These are phyloP conservation scores for Luffa aegyptiaca DNA, from an alignment of 306 rosid genomes.

Conservation along the genomic window DNA sequence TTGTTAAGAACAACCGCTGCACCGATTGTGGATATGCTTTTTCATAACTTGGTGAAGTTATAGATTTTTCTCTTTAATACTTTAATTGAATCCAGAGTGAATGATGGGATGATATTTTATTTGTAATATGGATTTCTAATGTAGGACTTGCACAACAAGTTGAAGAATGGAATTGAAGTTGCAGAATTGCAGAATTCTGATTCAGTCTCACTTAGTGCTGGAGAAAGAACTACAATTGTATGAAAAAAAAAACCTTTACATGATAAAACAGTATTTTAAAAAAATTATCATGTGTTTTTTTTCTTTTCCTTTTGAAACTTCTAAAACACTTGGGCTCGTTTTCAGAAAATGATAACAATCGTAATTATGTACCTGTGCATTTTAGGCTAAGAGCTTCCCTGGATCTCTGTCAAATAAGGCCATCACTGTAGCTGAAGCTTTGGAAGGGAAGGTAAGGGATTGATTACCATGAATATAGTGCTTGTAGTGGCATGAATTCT, in stretches of 20 bases:
- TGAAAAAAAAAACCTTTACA: slow-evolving; percentile 16
- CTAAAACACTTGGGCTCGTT: neutral
- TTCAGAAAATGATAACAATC: neutral
- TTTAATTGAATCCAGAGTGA: slow-evolving; percentile 11
- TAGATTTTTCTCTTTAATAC: neutral
- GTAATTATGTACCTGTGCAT: slow-evolving; percentile 5
- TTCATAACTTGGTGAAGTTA: slow-evolving; percentile 51
- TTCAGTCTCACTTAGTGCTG: slow-evolving; percentile 39
- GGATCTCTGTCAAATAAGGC: slow-evolving; percentile 65
- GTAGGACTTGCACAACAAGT: slow-evolving; percentile 76
- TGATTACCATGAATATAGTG: neutral
- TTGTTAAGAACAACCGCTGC: slow-evolving; percentile 78
- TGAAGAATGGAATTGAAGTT: slow-evolving; percentile 74
- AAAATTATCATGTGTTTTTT: neutral
- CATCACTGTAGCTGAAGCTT: slow-evolving; percentile 62
- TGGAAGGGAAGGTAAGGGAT: slow-evolving; percentile 88
- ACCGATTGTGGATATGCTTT: slow-evolving; percentile 59
- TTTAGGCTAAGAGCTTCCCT: slow-evolving; percentile 72
- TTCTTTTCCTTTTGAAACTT: slow-evolving; percentile 2
- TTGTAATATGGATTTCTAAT: slow-evolving; percentile 11
- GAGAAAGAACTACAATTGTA: slow-evolving; percentile 79
- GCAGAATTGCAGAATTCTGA: slow-evolving; percentile 50
- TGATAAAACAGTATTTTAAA: neutral
- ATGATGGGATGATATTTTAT: slow-evolving; percentile 8
- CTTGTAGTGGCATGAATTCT: neutral